phyloP scores from a whole-genome alignment of 2,329 filamentous ascomycete species.

The Balansia obtecta region DNA sequence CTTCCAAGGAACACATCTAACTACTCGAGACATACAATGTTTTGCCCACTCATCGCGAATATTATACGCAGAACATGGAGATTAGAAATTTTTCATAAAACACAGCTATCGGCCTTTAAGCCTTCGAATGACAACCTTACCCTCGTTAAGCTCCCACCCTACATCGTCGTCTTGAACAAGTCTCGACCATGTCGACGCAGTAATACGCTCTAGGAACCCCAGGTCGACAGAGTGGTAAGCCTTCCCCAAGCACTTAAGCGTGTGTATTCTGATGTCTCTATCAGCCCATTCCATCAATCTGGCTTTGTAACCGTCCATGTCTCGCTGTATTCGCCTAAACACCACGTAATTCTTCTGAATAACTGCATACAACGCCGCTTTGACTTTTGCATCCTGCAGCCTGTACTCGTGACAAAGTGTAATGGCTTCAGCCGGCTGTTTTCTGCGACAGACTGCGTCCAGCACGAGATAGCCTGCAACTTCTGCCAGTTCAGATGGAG shows the following conservation, averaged over 20 bases:
- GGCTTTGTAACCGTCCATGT: constrained; percentile 69
- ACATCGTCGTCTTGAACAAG: constrained; percentile 58
- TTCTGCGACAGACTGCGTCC: constrained; percentile 76
- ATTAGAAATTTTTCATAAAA: constrained; percentile 5
- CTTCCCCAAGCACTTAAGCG: constrained; percentile 75
- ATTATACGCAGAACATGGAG: too few relatives aligned
- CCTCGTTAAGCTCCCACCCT: constrained; percentile 70
- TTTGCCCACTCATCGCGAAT: too few relatives aligned
- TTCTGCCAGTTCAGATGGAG: constrained; percentile 62
- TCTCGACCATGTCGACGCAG: constrained; percentile 59
- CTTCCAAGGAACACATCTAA: too few relatives aligned
- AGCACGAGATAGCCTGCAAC: constrained; percentile 72
- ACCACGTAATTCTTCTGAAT: constrained; percentile 71
- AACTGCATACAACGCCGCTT: constrained; percentile 55
- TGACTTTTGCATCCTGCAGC: constrained; percentile 55
- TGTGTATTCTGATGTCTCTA: constrained; percentile 58
- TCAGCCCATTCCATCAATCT: constrained; percentile 74
- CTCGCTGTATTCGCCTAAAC: constrained; percentile 59
- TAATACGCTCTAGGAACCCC: constrained; percentile 54
- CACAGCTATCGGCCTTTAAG: constrained; percentile 27
- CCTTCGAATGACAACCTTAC: constrained; percentile 63
- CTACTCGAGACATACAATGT: too few relatives aligned
- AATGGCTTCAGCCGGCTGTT: constrained; percentile 62
- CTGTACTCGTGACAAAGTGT: constrained; percentile 47
- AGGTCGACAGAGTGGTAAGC: constrained; percentile 66